Evolutionary conservation across 352 stramenopile genomes (phyloP), one percentile per base, ranked within the genome.

Genomic region (Hyaloperonospora arabidopsidis): DNA sequence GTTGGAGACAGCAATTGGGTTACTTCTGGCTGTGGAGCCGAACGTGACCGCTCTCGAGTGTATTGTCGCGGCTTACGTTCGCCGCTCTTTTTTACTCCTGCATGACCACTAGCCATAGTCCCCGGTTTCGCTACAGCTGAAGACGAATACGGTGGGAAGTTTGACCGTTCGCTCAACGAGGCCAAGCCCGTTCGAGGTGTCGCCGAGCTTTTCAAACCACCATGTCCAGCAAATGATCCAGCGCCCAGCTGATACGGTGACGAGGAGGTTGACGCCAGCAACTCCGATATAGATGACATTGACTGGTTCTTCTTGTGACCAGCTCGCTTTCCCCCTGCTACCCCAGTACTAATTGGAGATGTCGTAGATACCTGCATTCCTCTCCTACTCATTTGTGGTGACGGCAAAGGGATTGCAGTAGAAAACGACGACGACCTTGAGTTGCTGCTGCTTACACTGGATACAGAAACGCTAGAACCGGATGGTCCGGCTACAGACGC

Each of bases 301-400:
- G 81, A 92, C 52, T 91, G 79, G 54, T 94, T 91, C 55, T 94
- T 94, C 65, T 92, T 89, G 68, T 94, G 84, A 14, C 65, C 75
- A 45, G 79, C 79, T 59, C 76, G 74, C 38, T 90, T 91, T 8
- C 68, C 67, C 8, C 59, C 54, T 1, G 67, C 63, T 52, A 69
- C 57, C 4, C 57, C 63, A 19, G 48, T 25, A 53, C 36, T 41
- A 47, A 41, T 67, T 5, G 60, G 51, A 14, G 67, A 74, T n/a
- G 67, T 55, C 5, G 69, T 70, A 0, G 68, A 60, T 17, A 68
- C 49, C 29, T 75, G 63, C 28, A 61, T 68, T 2, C 65, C 68
- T 19, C 59, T 74, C 28, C 63, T 46, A 46, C 57, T 63, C 57
- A 62, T 61, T 66, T 57, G 73, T 53, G 61, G 58, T 8, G 61